Percentiles rank a stretch among this genome's conserved stretches.
Evolutionary conservation across 306 rosid genomes (phyloP).

Genomic region (Betula pendula): DNA sequence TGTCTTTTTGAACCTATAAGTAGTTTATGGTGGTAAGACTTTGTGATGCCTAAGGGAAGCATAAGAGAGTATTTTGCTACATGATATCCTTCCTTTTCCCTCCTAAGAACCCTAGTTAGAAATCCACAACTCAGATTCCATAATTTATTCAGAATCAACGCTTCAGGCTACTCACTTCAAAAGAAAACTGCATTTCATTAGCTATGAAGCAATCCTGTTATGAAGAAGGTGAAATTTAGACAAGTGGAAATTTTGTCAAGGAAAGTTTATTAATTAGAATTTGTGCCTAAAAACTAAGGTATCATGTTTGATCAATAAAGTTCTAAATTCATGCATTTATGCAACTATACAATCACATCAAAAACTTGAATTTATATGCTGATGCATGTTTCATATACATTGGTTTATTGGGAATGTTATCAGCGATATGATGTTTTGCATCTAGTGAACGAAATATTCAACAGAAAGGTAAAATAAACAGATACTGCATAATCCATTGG

Average conservation of each 20-base stretch:
- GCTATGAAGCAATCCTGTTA: slow-evolving; percentile 1
- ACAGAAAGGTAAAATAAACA: not conserved
- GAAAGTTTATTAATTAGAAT: slow-evolving; percentile 6
- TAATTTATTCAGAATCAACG: not conserved
- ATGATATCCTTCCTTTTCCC: not conserved
- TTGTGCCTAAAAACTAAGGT: not conserved
- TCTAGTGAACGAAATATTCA: slow-evolving; percentile 1
- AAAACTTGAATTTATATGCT: not conserved
- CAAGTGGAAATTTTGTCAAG: not conserved
- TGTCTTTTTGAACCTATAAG: not conserved
- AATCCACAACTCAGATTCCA: not conserved
- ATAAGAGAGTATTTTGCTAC: not conserved
- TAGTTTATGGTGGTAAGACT: not conserved
- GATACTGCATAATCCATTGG: slow-evolving; percentile 7
- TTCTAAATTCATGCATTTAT: not conserved
- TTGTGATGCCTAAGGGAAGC: not conserved
- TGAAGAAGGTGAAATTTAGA: not conserved
- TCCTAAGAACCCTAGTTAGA: not conserved
- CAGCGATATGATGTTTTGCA: slow-evolving; percentile 1
- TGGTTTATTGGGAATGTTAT: slow-evolving; percentile 6
- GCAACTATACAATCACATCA: not conserved
- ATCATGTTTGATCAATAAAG: not conserved
- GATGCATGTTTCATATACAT: not conserved
- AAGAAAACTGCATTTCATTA: not conserved
- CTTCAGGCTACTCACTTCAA: not conserved